phyloP scores from a whole-genome alignment of 2,329 filamentous ascomycete genomes.

The Colletotrichum sp. region DNA sequence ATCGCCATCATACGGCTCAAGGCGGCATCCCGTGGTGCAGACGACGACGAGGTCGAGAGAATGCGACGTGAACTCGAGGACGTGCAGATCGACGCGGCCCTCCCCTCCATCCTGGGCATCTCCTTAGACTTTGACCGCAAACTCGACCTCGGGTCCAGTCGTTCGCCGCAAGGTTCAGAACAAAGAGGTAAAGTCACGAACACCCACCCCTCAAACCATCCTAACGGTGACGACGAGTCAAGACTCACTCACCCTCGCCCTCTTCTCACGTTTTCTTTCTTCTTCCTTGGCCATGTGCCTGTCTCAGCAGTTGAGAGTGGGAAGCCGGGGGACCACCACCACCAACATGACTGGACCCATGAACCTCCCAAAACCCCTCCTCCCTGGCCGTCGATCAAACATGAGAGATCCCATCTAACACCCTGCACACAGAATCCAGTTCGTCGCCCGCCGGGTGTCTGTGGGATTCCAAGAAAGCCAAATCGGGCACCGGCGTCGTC shows the following conservation, averaged over 20 bases:
- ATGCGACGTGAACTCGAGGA: slow-evolving; percentile 5
- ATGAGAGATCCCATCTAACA: neutral
- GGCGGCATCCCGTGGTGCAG: neutral
- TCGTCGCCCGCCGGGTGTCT: neutral
- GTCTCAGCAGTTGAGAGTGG: neutral
- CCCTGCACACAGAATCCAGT: neutral
- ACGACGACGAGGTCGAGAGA: neutral
- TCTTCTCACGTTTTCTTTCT: neutral
- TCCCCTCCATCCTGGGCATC: slow-evolving; percentile 3
- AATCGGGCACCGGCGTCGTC: neutral
- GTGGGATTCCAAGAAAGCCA: neutral
- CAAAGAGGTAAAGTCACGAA: neutral
- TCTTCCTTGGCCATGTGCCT: neutral
- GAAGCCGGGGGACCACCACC: neutral
- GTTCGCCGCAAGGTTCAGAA: neutral
- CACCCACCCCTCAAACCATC: neutral
- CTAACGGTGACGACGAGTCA: neutral
- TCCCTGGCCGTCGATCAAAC: slow-evolving; percentile 10
- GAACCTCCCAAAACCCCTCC: neutral
- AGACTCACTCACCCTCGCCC: neutral
- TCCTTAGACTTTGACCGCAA: slow-evolving; percentile 9
- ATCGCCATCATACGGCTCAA: slow-evolving; percentile 1
- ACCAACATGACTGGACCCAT: neutral
- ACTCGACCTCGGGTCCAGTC: neutral
- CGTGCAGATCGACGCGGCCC: slow-evolving; percentile 9